Evolutionary conservation across 331 rosid species (phyloP), one percentile per base, ranked within the genome.

Genomic region (Quercus tomentella): DNA sequence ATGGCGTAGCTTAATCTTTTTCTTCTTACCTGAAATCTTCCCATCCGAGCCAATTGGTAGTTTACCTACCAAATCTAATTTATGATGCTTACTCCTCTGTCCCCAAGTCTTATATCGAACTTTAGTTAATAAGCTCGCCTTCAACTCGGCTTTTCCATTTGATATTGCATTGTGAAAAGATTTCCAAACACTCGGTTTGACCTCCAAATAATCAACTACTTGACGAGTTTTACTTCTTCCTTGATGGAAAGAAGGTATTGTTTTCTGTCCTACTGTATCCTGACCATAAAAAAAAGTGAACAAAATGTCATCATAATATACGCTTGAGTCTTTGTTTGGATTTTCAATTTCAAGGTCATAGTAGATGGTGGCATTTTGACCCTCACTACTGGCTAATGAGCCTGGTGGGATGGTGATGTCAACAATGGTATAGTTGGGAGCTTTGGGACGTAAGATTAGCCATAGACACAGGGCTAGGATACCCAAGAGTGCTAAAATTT

Each of bases 41-140:
- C 95, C 89, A 28, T 80, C 70, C 15, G 78, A 76, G 70, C 86
- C 92, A 72, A 91, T 77, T 33, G 84, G 85, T 14, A 89, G 71
- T 58, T 26, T 28, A 16, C 84, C 86, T 9, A 54, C 65, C 77
- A 84, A 74, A 68, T 56, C 63, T 74, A 85, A 60, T 58, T 66
- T 68, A 14, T 77, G 90, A 70, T 72, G 89, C 83, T 85, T 87
- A 83, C 89, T 89, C 87, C 37, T 87, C 21, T 80, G 73, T 20
- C 95, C 89, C 88, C 85, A 84, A 69, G 86, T 87, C 84, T 84
- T 87, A 84, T 80, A 89, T 12, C 60, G 71, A 26, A 83, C 6
- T 78, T 79, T 75, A 33, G 91, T 82, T 41, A 16, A 23, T 26
- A 91, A 30, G 49, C 79, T 65, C 67, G 75, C 86, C 82, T 74